Evolutionary conservation across 2,329 filamentous ascomycete genomes (phyloP).

Genomic region (Elsinoe australis): DNA sequence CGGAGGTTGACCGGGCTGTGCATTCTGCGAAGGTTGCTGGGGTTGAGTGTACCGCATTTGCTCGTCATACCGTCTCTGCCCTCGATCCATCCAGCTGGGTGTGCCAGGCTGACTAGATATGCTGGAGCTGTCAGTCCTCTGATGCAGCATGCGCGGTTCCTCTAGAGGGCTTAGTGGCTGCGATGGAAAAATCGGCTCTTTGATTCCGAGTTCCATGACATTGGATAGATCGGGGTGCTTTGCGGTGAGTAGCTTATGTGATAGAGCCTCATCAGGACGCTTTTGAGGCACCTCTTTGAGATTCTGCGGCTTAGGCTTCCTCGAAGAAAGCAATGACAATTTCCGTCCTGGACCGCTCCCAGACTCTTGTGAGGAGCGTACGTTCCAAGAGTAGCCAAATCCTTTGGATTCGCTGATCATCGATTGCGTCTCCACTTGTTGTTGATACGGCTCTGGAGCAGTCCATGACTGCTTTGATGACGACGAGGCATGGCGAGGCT

Average conservation of each 20-base stretch:
- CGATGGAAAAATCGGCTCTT: slow-evolving; percentile 8
- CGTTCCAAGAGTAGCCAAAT: slow-evolving; percentile 12
- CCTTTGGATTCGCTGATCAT: slow-evolving; percentile 8
- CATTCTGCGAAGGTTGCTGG: slow-evolving; percentile 4
- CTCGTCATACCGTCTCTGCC: slow-evolving; percentile 10
- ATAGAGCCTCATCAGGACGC: slow-evolving; percentile 3
- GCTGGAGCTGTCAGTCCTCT: not conserved
- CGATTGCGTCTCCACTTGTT: not conserved
- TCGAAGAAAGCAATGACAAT: slow-evolving; percentile 11
- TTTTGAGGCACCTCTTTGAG: slow-evolving; percentile 7
- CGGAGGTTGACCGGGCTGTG: too few relatives aligned
- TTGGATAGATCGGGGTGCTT: slow-evolving; percentile 4
- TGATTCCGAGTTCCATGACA: not conserved
- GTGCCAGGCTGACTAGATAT: slow-evolving; percentile 1
- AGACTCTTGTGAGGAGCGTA: slow-evolving; percentile 7
- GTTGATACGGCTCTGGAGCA: not conserved
- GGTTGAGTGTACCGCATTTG: not conserved
- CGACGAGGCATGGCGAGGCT: slow-evolving; percentile 1
- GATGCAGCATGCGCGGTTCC: too few relatives aligned
- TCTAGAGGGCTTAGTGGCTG: slow-evolving; percentile 4
- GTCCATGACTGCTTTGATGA: slow-evolving; percentile 1
- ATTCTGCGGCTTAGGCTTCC: slow-evolving; percentile 4
- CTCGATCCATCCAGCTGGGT: slow-evolving; percentile 2
- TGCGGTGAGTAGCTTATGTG: slow-evolving; percentile 6
- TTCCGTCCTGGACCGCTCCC: slow-evolving; percentile 11